These are phyloP conservation scores for Zanthoxylum bungeanum DNA, from an alignment of 345 rosid genomes.

Conservation along the genomic window DNA sequence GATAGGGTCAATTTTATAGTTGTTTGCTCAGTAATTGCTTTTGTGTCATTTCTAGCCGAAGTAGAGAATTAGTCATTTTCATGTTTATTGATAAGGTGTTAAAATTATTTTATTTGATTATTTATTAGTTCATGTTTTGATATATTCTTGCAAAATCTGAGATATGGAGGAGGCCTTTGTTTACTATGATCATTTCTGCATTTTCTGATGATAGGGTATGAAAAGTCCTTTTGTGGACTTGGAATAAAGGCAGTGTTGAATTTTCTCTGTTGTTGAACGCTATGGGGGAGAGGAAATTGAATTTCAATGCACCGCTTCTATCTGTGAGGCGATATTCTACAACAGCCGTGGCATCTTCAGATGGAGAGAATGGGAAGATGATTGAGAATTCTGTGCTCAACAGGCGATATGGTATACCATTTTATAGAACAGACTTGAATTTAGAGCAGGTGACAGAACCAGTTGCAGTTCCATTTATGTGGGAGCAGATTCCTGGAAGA, in stretches of 20 bases:
- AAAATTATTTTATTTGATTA: neutral
- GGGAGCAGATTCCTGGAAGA: constrained; percentile 88
- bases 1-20: neutral
- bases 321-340: constrained; percentile 67
- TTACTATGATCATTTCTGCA: neutral
- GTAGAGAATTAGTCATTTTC: neutral
- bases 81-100: neutral
- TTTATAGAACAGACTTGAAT: constrained; percentile 24
- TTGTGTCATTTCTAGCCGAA: neutral
- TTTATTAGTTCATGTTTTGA: neutral
- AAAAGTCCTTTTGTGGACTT: constrained; percentile 2
- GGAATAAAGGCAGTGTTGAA: constrained; percentile 5
- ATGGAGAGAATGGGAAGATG: constrained; percentile 24
- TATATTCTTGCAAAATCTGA: neutral
- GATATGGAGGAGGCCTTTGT: constrained; percentile 5
- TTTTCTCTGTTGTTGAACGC: neutral
- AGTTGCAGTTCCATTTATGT: constrained; percentile 78
- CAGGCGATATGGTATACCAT: constrained; percentile 28
- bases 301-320: constrained; percentile 72
- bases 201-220: neutral
- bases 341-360: constrained; percentile 28
- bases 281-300: constrained; percentile 77
- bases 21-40: neutral
- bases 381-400: constrained; percentile 21
- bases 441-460: constrained; percentile 70